Percentiles rank a stretch among this genome's conserved stretches.
phyloP scores from a whole-genome alignment of 2,329 filamentous ascomycete genomes.

The Alternaria metachromatica region DNA sequence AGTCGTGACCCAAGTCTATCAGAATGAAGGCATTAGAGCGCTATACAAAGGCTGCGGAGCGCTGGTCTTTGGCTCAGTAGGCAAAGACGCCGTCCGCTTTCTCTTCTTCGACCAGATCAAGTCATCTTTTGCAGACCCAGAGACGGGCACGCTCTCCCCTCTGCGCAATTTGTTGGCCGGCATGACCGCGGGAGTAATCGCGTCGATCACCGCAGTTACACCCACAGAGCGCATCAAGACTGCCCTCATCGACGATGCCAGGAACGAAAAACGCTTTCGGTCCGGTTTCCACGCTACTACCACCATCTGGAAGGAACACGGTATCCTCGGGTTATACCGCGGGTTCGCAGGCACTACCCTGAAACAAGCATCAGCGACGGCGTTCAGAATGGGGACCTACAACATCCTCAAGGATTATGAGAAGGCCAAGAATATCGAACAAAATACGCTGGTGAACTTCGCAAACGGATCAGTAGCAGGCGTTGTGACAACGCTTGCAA shows the following conservation, averaged over 20 bases:
- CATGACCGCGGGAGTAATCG: conserved; percentile 68
- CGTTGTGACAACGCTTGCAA: conserved; percentile 64
- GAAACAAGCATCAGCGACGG: conserved; percentile 68
- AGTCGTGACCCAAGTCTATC: conserved; percentile 63
- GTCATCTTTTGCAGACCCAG: conserved; percentile 60
- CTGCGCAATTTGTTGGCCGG: conserved; percentile 66
- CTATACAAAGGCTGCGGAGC: conserved; percentile 70
- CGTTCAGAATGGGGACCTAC: conserved; percentile 68
- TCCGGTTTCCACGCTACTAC: conserved; percentile 59
- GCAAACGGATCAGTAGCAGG: conserved; percentile 68
- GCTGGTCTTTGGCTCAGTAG: conserved; percentile 65
- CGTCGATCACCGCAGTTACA: conserved; percentile 69
- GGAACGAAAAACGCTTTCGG: conserved; percentile 57
- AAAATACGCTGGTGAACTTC: conserved; percentile 64
- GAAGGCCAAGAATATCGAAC: conserved; percentile 54
- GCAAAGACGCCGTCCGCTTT: conserved; percentile 71
- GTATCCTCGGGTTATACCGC: conserved; percentile 62
- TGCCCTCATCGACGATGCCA: conserved; percentile 68
- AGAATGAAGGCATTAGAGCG: conserved; percentile 63
- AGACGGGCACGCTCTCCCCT: conserved; percentile 64
- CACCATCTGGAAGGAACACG: conserved; percentile 60
- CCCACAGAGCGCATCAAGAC: conserved; percentile 74
- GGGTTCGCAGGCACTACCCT: conserved; percentile 67
- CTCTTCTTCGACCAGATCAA: conserved; percentile 71
- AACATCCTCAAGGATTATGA: conserved; percentile 69